phyloP scores from a whole-genome alignment of 2,329 filamentous ascomycete genomes.

The Elsinoe ampelina region DNA sequence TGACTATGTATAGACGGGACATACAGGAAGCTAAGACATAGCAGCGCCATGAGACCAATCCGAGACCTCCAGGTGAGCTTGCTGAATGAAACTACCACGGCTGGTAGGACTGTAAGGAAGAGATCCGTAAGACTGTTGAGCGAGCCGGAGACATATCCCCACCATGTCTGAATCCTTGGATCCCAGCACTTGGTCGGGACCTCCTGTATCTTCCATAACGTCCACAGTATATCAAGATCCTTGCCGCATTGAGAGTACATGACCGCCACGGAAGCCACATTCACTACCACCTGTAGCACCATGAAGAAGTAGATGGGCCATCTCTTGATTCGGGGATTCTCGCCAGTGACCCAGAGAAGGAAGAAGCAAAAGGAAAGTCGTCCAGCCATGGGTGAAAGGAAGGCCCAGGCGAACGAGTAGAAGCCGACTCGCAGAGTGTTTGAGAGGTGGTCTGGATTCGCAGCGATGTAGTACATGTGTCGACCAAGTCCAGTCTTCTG shows the following conservation, averaged over 20 bases:
- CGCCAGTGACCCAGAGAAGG: constrained; percentile 22
- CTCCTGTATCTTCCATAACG: background rate
- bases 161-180: constrained; percentile 18
- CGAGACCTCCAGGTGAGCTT: constrained; percentile 21
- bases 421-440: constrained; percentile 20
- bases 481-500: constrained; percentile 21
- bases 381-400: constrained; percentile 22
- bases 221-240: constrained; percentile 19
- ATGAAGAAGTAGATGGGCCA: constrained; percentile 24
- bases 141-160: constrained; percentile 18
- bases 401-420: constrained; percentile 20
- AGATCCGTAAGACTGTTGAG: constrained; percentile 25
- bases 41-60: constrained; percentile 20
- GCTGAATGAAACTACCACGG: constrained; percentile 24
- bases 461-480: constrained; percentile 19
- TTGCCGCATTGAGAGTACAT: constrained; percentile 23
- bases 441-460: constrained; percentile 14
- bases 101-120: constrained; percentile 24
- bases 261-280: constrained; percentile 19
- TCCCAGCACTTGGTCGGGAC: constrained; percentile 19
- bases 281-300: constrained; percentile 21
- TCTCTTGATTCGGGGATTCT: constrained; percentile 20
- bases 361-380: constrained; percentile 24
- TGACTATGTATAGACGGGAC: background rate
- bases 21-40: constrained; percentile 23